Base-by-base conservation (phyloP, 2,329 filamentous ascomycete genomes). In the Myotisia sp. region DNA sequence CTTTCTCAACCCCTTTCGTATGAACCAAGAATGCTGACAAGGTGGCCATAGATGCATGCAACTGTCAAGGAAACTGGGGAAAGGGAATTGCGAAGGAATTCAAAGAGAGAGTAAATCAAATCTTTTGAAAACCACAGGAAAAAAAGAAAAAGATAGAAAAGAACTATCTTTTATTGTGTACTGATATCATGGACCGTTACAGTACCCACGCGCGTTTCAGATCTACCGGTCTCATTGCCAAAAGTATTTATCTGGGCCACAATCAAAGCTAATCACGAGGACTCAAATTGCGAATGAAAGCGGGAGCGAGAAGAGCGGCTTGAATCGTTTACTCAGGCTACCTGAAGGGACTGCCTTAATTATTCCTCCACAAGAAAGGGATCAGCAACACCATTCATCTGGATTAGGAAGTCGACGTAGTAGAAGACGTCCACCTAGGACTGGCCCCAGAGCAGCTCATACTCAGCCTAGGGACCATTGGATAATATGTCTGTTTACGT, bases 401-500 rank as follows among this genome's bases (percentile, higher is more conserved):
- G 16, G 21, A 35, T 7, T 5, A 12, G 24, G 24, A 5, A 27
- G 12, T 3, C 13, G 26, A 6, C 26, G 26, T 5, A 16, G 6
- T 3, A 10, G 26, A 12, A 24, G 24, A 6, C 22, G 27, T 26
- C 23, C 33, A 26, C 2, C 5, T 21, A 17, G 28, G 2, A 10
- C 13, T 6, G 26, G 13, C 17, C 6, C 10, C 12, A 19, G 17
- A 12, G 26, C 17, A 5, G 6, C 13, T 34, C n/a, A 10, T 34
- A 26, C 40, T 5, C 29, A 38, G 5, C 13, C 37, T 1, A 54
- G 49, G 14, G 49, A 51, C 8, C 67, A 71, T 36, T 76, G 67
- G 62, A 62, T 76, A 17, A 64, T 67, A 0, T 76, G 71, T 42
- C 49, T 76, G 0, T 75, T 75, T 42, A 76, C 71, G 0, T 71